A percentile compares a stretch with the other conserved stretches of the same genome.
Evolutionary conservation across 805 yeast species (phyloP).

Genomic region (Starmerella powellii): DNA sequence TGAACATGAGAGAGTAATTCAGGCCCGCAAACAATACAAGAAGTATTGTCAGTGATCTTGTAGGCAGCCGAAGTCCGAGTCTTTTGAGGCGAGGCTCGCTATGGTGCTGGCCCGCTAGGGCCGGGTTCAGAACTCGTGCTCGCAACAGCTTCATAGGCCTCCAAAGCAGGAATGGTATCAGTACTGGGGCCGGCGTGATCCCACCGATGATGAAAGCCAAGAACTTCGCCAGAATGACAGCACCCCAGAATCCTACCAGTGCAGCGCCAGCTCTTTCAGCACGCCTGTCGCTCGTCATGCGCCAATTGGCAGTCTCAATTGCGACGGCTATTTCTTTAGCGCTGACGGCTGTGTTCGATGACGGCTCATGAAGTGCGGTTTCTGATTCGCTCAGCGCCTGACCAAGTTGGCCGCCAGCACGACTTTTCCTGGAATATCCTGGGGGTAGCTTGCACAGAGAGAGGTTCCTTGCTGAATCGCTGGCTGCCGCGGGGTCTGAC

Average conservation of each 20-base stretch:
- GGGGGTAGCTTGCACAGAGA: slow-evolving; percentile 4
- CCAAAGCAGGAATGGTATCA: background rate
- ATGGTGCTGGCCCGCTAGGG: slow-evolving; percentile 7
- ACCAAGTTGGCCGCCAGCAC: no score
- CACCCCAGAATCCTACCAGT: slow-evolving; percentile 12
- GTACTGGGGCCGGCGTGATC: background rate
- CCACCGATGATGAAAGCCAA: background rate
- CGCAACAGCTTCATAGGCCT: slow-evolving; percentile 4
- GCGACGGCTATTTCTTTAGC: slow-evolving; percentile 8
- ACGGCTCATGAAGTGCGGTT: no score
- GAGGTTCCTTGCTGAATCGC: background rate
- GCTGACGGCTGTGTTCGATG: no score
- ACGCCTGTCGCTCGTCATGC: slow-evolving; percentile 8
- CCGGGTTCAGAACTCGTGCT: slow-evolving; percentile 7
- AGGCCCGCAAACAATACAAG: slow-evolving; percentile 27
- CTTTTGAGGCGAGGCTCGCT: slow-evolving; percentile 4
- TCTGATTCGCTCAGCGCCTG: no score
- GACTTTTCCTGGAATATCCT: no score
- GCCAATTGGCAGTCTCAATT: slow-evolving; percentile 13
- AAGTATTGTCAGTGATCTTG: slow-evolving; percentile 30
- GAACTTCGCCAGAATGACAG: slow-evolving; percentile 4
- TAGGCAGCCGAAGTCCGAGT: slow-evolving; percentile 24
- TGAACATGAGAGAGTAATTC: slow-evolving; percentile 24
- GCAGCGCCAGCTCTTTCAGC: slow-evolving; percentile 13
- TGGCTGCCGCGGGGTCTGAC: slow-evolving; percentile 9